Conservation (phyloP, 2,329 filamentous ascomycete genomes). For the Monilinia aucupariae region DNA sequence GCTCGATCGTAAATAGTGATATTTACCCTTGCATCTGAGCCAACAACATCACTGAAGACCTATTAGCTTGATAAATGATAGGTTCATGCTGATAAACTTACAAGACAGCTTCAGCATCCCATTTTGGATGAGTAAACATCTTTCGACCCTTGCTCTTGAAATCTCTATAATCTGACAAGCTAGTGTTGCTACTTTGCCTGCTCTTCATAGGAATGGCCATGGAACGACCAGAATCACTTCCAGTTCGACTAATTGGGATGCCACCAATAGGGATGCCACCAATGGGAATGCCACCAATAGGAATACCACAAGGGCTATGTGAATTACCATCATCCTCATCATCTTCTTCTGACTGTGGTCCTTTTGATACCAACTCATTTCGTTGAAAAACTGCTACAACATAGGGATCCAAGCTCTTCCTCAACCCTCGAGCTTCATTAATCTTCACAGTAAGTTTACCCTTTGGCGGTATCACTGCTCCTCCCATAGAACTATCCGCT, state of each 20-base stretch:
- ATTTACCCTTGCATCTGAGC: constrained; percentile 82
- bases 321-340: constrained; percentile 57
- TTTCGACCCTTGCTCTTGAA: constrained; percentile 51
- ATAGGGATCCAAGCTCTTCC: constrained; percentile 82
- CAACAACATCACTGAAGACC: constrained; percentile 74
- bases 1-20: constrained; percentile 87
- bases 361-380: constrained; percentile 90
- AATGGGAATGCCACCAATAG: constrained; percentile 49
- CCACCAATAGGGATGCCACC: constrained; percentile 41
- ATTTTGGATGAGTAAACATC: constrained; percentile 77
- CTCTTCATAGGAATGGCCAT: constrained; percentile 96
- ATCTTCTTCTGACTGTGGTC: constrained; percentile 59
- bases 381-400: constrained; percentile 95
- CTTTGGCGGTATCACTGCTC: constrained; percentile 66
- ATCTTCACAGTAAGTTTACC: constrained; percentile 90
- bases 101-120: constrained; percentile 95
- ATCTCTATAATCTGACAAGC: constrained; percentile 60
- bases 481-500: constrained; percentile 39
- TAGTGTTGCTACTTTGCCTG: constrained; percentile 93
- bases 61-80: constrained; percentile 20
- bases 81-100: constrained; percentile 46
- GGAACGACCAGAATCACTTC: constrained; percentile 74
- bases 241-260: constrained; percentile 61
- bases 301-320: constrained; percentile 39
- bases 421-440: constrained; percentile 73